Conservation (phyloP, 1,139 yeast species). For the Taphrina deformans region DNA sequence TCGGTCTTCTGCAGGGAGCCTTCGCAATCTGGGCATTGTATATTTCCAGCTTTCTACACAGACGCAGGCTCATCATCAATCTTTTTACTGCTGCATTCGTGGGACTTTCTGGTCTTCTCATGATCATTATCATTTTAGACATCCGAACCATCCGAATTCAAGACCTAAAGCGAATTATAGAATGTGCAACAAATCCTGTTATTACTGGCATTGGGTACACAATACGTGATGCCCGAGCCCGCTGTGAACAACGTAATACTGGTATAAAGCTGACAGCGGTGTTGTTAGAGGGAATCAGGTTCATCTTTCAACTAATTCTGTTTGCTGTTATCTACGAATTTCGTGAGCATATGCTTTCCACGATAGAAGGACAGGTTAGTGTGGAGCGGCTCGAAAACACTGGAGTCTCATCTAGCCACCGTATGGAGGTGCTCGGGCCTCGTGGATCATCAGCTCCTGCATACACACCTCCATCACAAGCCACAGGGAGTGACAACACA, state of each 20-base stretch:
- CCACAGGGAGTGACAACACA: background rate
- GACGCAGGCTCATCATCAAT: background rate
- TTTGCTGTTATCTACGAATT: background rate
- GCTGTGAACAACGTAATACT: background rate
- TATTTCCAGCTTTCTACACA: background rate
- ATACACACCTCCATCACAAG: background rate
- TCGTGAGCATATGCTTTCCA: background rate
- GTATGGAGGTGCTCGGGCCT: background rate
- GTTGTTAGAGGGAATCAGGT: background rate
- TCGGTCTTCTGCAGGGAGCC: background rate
- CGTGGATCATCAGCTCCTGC: background rate
- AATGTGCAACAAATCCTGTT: background rate
- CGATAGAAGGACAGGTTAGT: background rate
- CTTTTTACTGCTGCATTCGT: background rate
- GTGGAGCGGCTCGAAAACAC: background rate
- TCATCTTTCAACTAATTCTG: constrained; percentile 1
- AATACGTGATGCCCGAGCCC: background rate
- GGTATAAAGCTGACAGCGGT: background rate
- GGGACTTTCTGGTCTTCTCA: background rate
- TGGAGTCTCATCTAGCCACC: background rate
- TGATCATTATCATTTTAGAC: background rate
- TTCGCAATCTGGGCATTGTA: background rate
- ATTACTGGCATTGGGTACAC: background rate
- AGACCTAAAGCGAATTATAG: background rate
- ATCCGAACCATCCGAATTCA: background rate